Base-by-base conservation (phyloP, 129 eudicot genomes). In the Saposhnikovia divaricata region DNA sequence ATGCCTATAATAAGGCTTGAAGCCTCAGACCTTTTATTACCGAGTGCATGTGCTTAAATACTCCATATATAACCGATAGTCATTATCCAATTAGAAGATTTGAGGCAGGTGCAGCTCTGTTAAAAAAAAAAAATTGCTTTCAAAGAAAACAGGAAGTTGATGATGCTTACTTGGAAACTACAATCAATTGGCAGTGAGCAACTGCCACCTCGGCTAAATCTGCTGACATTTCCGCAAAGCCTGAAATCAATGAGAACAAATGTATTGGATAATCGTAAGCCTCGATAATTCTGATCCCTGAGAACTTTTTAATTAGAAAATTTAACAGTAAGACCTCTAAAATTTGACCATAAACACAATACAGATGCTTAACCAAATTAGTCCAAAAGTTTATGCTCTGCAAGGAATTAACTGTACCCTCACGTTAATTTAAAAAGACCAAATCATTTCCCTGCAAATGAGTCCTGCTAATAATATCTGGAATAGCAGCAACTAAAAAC, bases 111-210 rank as follows among this genome's bases (percentile, higher is more conserved):
- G 68, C 0, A 59, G 68, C 68, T 57, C 65, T 21, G 6, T 19
- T 10, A 19, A 53, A 7, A 57, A 21, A 4, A 23, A 13, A 57
- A 21, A 27, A 15, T 66, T 28, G 21, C 40, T 66, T 12, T 12
- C 9, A 28, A 66, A 66, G 42, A 66, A 3, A 15, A 27, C 6
- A 68, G 23, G 16, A 40, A 68, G 42, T 31, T 12, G 47, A 40
- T 63, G 69, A 78, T 71, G 72, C 91, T 90, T 83, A 90, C 95
- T 86, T 95, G 86, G 97, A 87, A 77, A 95, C 98, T 78, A 95
- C 93, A 81, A 95, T 95, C 47, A 95, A 81, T 77, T 92, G 98
- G 81, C 97, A 95, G 84, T 95, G 98, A 82, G 98, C 97, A 78
- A 90, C 84, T 48, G 97, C 88, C 45, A 93, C 97, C 89, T 88